phyloP scores from a whole-genome alignment of 2,329 filamentous ascomycete species.

The Anisogramma anomala region DNA sequence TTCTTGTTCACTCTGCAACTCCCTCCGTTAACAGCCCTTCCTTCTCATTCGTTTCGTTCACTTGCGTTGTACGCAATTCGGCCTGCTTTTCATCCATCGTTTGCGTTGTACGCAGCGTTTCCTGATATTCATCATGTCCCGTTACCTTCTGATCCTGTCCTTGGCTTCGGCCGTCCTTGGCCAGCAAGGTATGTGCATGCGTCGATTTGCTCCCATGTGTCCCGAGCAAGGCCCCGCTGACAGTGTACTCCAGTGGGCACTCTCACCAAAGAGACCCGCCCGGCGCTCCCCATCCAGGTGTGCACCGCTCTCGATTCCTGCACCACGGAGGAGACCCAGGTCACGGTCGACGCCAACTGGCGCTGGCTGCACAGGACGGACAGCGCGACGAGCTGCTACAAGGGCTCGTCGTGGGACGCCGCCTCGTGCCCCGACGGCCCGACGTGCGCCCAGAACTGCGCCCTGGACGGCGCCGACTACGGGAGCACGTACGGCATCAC shows the following conservation, averaged over 20 bases:
- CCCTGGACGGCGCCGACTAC: conserved; percentile 46
- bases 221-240: no score
- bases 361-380: conserved; percentile 47
- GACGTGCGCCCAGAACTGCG: conserved; percentile 43
- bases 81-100: no score
- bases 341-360: conserved; percentile 46
- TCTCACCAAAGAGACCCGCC: conserved; percentile 31
- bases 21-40: neutral
- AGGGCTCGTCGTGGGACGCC: conserved; percentile 35
- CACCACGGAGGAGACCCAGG: conserved; percentile 30
- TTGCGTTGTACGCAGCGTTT: neutral
- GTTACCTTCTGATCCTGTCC: conserved; percentile 16
- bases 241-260: conserved; percentile 29
- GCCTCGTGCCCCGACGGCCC: conserved; percentile 35
- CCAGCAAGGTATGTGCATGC: conserved; percentile 17
- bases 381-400: conserved; percentile 36
- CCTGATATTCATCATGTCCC: conserved; percentile 16
- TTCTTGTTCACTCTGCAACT: neutral
- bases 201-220: neutral
- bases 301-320: conserved; percentile 33
- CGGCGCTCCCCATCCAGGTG: conserved; percentile 33
- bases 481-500: conserved; percentile 38
- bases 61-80: no score
- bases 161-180: conserved; percentile 21
- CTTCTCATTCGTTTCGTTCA: neutral